Evolutionary conservation across 305 asterid species (phyloP), one percentile per base, ranked within the genome.

Genomic region (Fraxinus latifolia): DNA sequence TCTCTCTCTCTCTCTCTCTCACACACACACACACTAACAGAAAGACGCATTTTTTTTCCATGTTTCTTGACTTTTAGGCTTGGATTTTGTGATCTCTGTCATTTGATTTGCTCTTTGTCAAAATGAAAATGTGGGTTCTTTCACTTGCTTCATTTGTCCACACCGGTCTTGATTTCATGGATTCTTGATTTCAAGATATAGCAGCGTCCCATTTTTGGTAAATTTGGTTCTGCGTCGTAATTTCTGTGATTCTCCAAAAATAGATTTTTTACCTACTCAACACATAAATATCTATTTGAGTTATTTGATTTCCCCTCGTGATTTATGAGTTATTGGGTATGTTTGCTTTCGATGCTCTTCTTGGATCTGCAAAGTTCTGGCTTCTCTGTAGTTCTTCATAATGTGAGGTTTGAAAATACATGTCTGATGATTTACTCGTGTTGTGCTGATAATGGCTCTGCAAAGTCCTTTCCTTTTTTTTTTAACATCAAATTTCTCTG

Each of bases 331-430:
- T 29, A 62, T 44, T 84, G 77, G 82, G 58, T 77, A 17, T 71
- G 25, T 67, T 77, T 80, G 71, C 65, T 32, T 68, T 42, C 17
- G 19, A 44, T 68, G 55, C 25, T 76, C 79, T 81, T 42, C 36
- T 79, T 77, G 89, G 93, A 90, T 90, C 91, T 85, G 86, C 77
- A 82, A 67, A 87, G 73, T 74, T 76, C 27, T 19, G 32, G n/a
- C 53, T 42, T 7, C 15, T 65, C 7, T 27, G 32, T 58, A 75
- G 80, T 71, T 83, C 83, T 84, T 60, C 77, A 37, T 23, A 55
- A 71, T 44, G 80, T 14, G 79, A 71, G 82, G 84, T 75, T 50
- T 19, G 82, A 70, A 80, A 83, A 75, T 34, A 14, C 55, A 7
- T 79, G 74, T 36, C 21, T 21, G 68, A 73, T 71, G 80, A 80